Evolutionary conservation across 257 asterid species (phyloP).

Genomic region (Solanum verrucosum): DNA sequence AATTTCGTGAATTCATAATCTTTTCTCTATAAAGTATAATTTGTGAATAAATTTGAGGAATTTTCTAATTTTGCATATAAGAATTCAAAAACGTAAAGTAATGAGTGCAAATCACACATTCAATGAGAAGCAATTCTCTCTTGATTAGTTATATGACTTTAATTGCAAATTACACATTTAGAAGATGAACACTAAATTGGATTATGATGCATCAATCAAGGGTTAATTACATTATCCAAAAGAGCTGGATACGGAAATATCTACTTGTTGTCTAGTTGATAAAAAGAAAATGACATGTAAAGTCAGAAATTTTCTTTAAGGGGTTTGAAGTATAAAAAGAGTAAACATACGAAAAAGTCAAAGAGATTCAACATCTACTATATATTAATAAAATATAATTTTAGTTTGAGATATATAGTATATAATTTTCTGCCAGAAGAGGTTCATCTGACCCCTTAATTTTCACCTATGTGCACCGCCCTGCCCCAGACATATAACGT

Average conservation of each 20-base stretch:
- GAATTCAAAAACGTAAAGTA: not conserved
- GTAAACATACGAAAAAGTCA: accelerated
- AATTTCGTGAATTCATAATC: not conserved
- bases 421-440: not conserved
- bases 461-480: too few species aligned
- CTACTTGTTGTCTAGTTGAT: not conserved
- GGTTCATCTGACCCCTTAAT: too few species aligned
- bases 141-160: not conserved
- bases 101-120: not conserved
- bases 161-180: too few species aligned
- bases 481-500: not conserved
- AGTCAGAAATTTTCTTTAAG: not conserved
- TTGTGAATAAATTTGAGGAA: not conserved
- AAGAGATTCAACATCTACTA: not conserved
- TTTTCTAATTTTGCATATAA: not conserved
- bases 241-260: not conserved
- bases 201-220: not conserved
- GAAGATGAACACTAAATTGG: too few species aligned
- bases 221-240: not conserved
- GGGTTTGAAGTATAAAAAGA: accelerated
- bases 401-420: not conserved
- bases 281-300: not conserved
- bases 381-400: too few species aligned
- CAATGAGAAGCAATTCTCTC: not conserved
- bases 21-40: not conserved